These are phyloP conservation scores for Leccinum disarticulatum DNA, from an alignment of 768 basidiomycete species.

Conservation along the genomic window DNA sequence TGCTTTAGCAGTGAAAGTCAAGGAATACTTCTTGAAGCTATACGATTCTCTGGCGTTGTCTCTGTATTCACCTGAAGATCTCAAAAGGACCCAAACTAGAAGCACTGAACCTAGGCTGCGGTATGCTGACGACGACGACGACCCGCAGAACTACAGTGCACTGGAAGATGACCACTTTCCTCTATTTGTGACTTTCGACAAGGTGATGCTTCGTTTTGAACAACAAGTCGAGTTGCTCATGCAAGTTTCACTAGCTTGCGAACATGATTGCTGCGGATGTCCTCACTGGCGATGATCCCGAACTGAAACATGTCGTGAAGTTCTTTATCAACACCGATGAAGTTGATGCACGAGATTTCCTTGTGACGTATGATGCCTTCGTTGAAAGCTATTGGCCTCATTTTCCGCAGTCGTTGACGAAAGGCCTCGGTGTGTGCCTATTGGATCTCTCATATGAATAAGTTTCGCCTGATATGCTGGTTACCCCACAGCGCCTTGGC, in stretches of 20 bases:
- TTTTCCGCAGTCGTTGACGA: conserved; percentile 50
- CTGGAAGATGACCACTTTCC: conserved; percentile 65
- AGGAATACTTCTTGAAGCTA: conserved; percentile 61
- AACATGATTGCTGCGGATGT: conserved; percentile 30
- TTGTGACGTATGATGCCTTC: conserved; percentile 50
- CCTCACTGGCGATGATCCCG: conserved; percentile 2
- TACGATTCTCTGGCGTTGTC: conserved; percentile 42
- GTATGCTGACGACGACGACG: conserved; percentile 33
- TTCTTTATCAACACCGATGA: conserved; percentile 18
- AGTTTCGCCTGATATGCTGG: background rate
- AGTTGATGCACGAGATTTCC: conserved; percentile 16
- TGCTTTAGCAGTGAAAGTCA: conserved; percentile 62
- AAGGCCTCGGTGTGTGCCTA: conserved; percentile 47
- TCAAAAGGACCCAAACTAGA: conserved; percentile 30
- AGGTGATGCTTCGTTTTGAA: conserved; percentile 35
- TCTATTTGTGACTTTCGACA: conserved; percentile 65
- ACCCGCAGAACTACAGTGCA: conserved; percentile 52
- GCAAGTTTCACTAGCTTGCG: conserved; percentile 15
- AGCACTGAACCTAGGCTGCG: conserved; percentile 28
- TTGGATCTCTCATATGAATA: background rate
- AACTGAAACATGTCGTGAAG: conserved; percentile 9
- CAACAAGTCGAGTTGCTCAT: background rate
- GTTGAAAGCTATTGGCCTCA: conserved; percentile 56
- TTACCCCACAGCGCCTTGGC: conserved; percentile 48
- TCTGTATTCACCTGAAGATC: conserved; percentile 37